A percentile compares a stretch with the other conserved stretches of the same genome.
Conservation (phyloP, 108 stramenopile genomes). For the Cylindrotheca fusiformis region DNA sequence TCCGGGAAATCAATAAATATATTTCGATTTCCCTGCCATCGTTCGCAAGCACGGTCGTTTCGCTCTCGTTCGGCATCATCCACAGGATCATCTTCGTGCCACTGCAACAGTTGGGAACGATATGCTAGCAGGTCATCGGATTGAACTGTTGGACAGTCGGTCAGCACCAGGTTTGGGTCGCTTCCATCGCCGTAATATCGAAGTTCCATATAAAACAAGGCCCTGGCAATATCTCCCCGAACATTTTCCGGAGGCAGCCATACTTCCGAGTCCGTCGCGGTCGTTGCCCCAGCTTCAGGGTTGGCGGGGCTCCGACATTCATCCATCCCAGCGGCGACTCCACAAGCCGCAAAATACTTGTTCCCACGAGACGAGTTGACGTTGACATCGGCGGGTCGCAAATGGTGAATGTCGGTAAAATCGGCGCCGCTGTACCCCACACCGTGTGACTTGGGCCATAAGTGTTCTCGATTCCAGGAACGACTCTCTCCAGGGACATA, state of each 20-base stretch:
- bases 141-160: constrained; percentile 20
- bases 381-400: constrained; percentile 62
- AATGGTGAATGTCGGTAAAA: constrained; percentile 64
- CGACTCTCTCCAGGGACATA: constrained; percentile 28
- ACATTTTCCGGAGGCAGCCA: constrained; percentile 43
- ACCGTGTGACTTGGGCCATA: constrained; percentile 59
- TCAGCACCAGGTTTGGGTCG: constrained; percentile 23
- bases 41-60: constrained; percentile 57
- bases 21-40: constrained; percentile 85
- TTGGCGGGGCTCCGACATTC: constrained; percentile 5
- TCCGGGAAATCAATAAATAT: constrained; percentile 80
- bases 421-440: constrained; percentile 45
- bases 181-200: constrained; percentile 50
- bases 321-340: neutral
- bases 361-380: constrained; percentile 65
- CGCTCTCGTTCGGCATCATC: constrained; percentile 50
- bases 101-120: constrained; percentile 49
- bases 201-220: constrained; percentile 75
- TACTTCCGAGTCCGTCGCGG: constrained; percentile 29
- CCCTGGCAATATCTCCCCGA: constrained; percentile 80
- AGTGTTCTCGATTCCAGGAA: constrained; percentile 83
- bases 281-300: constrained; percentile 32
- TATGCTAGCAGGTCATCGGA: constrained; percentile 22
- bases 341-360: constrained; percentile 48
- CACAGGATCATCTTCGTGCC: constrained; percentile 73